Base-by-base conservation (phyloP, 2,329 filamentous ascomycete species). In the Colletotrichum musicola region DNA sequence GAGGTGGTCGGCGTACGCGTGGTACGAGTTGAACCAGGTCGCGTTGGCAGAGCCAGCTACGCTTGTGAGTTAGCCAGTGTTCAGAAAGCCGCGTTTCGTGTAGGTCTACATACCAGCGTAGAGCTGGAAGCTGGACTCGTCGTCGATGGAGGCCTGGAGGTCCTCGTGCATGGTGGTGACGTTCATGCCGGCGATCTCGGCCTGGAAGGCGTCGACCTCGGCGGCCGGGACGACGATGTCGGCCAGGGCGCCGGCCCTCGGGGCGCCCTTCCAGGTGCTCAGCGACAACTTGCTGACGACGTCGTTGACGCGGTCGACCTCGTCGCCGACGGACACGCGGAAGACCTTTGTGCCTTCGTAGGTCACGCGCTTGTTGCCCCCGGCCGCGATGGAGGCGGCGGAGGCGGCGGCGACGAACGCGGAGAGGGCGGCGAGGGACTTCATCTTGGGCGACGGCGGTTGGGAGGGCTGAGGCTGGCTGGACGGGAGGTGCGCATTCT, bases 291-390 rank as follows among this genome's bases (percentile, higher is more conserved):
- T 75, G 51, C 74, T 65, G 54, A 81, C 72, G 64, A 81, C 74
- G n/a, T 72, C 68, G 68, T 77, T 77, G 58, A 83, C 71, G 20
- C 73, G 73, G 64, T 72, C 73, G 20, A 75, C 75, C 56, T 80
- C 72, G 50, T 77, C 70, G 18, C 76, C 75, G 42, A 81, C 78
- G 7, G 79, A 74, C n/a, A 84, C 73, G 10, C 82, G 81, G 62
- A 81, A 79, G 42, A 82, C 82, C 71, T 83, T 83, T 76, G 81
- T 82, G 13, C 83, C 82, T 61, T 81, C 76, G 66, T 85, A 85
- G 1, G 79, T 79, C 10, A 81, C 75, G 44, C 59, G 59, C 55
- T 67, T 54, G 7, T 40, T 10, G 62, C 49, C 25, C 16, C 9
- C 62, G 14, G 6, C 49, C 10, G 62, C 69, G 30, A 69, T 49